Conservation (phyloP, 169 alveolate genomes). For the Amoebophrya sp. region DNA sequence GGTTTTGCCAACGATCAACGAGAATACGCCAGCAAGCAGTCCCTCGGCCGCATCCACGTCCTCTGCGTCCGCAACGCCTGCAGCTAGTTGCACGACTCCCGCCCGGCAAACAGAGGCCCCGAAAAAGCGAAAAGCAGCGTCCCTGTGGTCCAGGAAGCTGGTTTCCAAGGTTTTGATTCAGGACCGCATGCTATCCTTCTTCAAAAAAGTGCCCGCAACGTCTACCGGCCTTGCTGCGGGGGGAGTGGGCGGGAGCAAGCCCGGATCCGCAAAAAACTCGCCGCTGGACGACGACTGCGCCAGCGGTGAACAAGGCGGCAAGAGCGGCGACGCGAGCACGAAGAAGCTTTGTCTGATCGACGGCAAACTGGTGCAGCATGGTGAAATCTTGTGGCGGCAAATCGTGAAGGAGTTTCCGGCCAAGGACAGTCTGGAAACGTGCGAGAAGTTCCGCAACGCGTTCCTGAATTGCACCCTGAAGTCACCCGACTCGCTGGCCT, state of each 20-base stretch:
- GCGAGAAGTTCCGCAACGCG: not conserved
- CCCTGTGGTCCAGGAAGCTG: not conserved
- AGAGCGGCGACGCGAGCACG: too few relatives aligned
- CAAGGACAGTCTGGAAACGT: not conserved
- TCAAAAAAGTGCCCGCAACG: not conserved
- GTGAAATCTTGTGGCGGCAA: not conserved
- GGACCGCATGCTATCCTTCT: not conserved
- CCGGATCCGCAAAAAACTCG: too few relatives aligned
- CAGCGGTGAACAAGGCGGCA: too few relatives aligned
- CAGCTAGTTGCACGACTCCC: too few relatives aligned
- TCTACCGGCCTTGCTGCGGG: too few relatives aligned
- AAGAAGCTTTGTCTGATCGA: not conserved
- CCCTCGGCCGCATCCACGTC: too few relatives aligned
- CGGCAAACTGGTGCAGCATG: not conserved
- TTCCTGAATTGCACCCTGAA: not conserved
- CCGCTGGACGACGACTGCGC: too few relatives aligned
- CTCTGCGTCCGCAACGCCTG: too few relatives aligned
- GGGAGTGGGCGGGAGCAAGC: too few relatives aligned
- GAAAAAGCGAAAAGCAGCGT: not conserved
- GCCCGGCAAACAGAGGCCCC: not conserved
- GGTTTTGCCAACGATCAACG: too few relatives aligned
- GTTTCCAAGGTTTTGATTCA: not conserved
- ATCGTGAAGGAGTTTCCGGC: not conserved
- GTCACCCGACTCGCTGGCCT: not conserved
- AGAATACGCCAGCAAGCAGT: too few relatives aligned